phyloP scores from a whole-genome alignment of 2,329 filamentous ascomycete genomes.

The Dactylellina leptospora region DNA sequence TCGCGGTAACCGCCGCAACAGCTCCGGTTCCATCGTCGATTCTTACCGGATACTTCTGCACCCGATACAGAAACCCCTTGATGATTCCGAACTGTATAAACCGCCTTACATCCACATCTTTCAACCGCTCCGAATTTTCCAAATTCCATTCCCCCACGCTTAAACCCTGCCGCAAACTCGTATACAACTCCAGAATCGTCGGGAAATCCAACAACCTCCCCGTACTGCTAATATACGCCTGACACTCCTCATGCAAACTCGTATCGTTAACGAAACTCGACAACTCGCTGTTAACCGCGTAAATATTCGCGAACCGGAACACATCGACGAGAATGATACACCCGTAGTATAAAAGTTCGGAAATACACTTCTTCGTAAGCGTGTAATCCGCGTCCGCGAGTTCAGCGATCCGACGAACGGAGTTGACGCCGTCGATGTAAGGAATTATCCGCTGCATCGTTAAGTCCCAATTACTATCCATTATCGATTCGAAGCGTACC shows the following conservation, averaged over 20 bases:
- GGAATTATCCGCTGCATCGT: slow-evolving; percentile 81
- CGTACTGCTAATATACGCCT: slow-evolving; percentile 74
- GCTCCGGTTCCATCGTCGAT: slow-evolving; percentile 59
- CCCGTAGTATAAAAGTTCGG: slow-evolving; percentile 91
- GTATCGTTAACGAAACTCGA: slow-evolving; percentile 78
- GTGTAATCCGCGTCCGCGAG: slow-evolving; percentile 86
- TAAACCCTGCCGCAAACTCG: slow-evolving; percentile 80
- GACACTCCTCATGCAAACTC: slow-evolving; percentile 85
- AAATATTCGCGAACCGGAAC: slow-evolving; percentile 92
- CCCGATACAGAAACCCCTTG: slow-evolving; percentile 90
- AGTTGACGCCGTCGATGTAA: slow-evolving; percentile 89
- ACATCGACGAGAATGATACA: slow-evolving; percentile 90
- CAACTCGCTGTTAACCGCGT: slow-evolving; percentile 81
- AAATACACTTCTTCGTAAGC: slow-evolving; percentile 83
- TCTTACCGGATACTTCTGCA: slow-evolving; percentile 87
- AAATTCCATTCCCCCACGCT: slow-evolving; percentile 89
- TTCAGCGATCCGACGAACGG: slow-evolving; percentile 84
- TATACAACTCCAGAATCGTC: slow-evolving; percentile 81
- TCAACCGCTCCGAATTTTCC: slow-evolving; percentile 74
- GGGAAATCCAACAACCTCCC: slow-evolving; percentile 45
- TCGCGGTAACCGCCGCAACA: slow-evolving; percentile 15
- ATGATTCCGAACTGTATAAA: slow-evolving; percentile 96
- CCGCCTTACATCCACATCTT: slow-evolving; percentile 83
- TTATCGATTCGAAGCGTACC: slow-evolving; percentile 66
- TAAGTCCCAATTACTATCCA: slow-evolving; percentile 69